These are phyloP conservation scores for Alternaria ventricosa DNA, from an alignment of 2,329 filamentous ascomycete species.

Conservation along the genomic window DNA sequence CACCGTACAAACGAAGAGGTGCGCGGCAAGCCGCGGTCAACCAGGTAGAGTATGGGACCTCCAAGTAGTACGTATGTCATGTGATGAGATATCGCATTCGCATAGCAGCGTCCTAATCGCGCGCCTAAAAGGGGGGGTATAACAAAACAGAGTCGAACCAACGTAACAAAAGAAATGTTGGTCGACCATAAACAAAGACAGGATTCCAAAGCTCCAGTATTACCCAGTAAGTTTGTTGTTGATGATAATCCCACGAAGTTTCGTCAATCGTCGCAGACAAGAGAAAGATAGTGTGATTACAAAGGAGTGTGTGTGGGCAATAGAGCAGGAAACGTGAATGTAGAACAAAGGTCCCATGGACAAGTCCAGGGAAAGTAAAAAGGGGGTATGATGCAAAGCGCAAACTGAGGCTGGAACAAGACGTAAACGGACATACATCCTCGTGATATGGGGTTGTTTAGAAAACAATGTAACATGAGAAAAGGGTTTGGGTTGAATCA, in stretches of 20 bases:
- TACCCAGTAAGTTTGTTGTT: conserved; percentile 7
- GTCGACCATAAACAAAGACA: conserved; percentile 1
- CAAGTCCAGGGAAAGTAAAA: conserved; percentile 11
- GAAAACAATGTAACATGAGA: conserved; percentile 18
- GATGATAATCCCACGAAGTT: conserved; percentile 5
- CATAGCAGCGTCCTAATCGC: conserved; percentile 24
- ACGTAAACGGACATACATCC: conserved; percentile 19
- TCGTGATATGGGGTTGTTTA: conserved; percentile 22
- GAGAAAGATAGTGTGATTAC: conserved; percentile 32
- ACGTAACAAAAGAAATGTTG: conserved; percentile 6
- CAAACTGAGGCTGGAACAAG: not conserved
- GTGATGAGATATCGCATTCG: not conserved
- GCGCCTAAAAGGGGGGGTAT: conserved; percentile 4
- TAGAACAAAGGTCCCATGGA: conserved; percentile 4
- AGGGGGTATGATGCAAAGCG: conserved; percentile 11
- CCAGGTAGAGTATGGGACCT: not conserved
- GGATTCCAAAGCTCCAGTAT: not conserved
- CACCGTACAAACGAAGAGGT: not conserved
- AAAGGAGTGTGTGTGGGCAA: conserved; percentile 28
- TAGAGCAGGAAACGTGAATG: not conserved
- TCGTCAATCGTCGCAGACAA: conserved; percentile 42
- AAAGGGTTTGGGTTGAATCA: conserved; percentile 24
- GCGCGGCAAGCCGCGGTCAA: conserved; percentile 5
- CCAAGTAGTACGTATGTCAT: not conserved
- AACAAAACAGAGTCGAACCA: not conserved